A percentile compares a stretch with the other conserved stretches of the same genome.
These are phyloP conservation scores for Bipolaris sorokiniana DNA, from an alignment of 2,329 filamentous ascomycete species.

Conservation along the genomic window DNA sequence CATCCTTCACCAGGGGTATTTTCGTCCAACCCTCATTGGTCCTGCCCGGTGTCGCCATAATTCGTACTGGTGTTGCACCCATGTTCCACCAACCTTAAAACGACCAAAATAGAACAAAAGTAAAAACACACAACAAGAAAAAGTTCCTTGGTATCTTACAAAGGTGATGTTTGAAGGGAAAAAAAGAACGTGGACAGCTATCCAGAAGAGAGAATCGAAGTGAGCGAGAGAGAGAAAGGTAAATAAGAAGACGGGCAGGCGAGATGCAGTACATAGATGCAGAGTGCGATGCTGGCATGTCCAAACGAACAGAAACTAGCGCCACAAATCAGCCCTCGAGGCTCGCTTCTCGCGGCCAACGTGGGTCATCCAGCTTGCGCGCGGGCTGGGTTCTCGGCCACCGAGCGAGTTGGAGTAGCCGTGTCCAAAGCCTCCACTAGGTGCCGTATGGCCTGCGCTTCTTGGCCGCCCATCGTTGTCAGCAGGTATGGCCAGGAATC, in stretches of 20 bases:
- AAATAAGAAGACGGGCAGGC: conserved; percentile 2
- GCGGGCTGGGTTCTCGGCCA: conserved; percentile 25
- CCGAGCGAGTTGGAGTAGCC: conserved; percentile 36
- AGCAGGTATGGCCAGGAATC: conserved; percentile 67
- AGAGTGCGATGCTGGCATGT: neutral
- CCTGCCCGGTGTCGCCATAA: conserved; percentile 5
- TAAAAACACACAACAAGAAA: neutral
- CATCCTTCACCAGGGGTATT: conserved; percentile 12
- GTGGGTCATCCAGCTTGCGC: conserved; percentile 44
- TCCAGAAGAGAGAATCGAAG: conserved; percentile 22
- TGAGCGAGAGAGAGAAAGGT: conserved; percentile 10
- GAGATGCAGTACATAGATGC: neutral
- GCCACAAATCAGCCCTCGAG: conserved; percentile 46
- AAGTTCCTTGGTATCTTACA: conserved; percentile 15
- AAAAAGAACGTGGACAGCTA: conserved; percentile 18
- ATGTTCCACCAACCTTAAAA: neutral
- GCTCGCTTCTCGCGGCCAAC: conserved; percentile 42
- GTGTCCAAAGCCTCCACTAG: conserved; percentile 34
- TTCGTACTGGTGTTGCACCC: conserved; percentile 7
- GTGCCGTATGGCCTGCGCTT: conserved; percentile 39
- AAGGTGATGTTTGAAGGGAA: conserved; percentile 7
- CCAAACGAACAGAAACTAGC: conserved; percentile 21
- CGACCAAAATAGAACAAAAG: neutral
- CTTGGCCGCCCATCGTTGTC: conserved; percentile 42
- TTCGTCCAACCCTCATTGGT: conserved; percentile 4